A percentile compares a stretch with the other conserved stretches of the same genome.
Evolutionary conservation across 352 stramenopile genomes (phyloP).

Genomic region (Globisporangium splendens): DNA sequence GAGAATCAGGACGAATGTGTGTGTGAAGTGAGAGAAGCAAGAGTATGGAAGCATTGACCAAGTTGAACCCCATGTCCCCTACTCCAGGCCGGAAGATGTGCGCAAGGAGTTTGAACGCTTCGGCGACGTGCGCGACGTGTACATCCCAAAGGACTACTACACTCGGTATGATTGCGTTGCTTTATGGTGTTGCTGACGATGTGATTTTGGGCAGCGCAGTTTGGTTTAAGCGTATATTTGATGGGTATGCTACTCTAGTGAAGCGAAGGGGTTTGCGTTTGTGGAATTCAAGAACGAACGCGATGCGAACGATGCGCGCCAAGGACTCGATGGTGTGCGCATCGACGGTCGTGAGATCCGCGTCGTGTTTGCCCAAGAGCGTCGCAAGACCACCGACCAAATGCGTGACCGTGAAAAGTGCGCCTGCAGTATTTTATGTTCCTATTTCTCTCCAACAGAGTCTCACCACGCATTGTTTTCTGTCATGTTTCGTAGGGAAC

Average conservation of each 20-base stretch:
- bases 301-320: slow-evolving; percentile 87
- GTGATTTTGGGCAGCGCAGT: background rate
- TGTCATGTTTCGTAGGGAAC: slow-evolving; percentile 8
- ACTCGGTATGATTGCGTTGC: slow-evolving; percentile 58
- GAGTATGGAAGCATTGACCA: slow-evolving; percentile 6
- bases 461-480: background rate
- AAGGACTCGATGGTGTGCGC: slow-evolving; percentile 88
- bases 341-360: slow-evolving; percentile 92
- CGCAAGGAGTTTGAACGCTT: slow-evolving; percentile 91
- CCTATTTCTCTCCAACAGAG: slow-evolving; percentile 1
- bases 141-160: slow-evolving; percentile 94
- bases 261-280: slow-evolving; percentile 95
- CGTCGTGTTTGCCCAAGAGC: slow-evolving; percentile 96
- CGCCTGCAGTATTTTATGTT: background rate
- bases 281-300: slow-evolving; percentile 93
- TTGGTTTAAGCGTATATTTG: background rate
- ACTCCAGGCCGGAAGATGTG: slow-evolving; percentile 83
- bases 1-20: background rate
- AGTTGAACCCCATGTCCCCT: slow-evolving; percentile 3
- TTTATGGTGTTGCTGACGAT: background rate
- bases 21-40: background rate
- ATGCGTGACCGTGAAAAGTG: slow-evolving; percentile 90
- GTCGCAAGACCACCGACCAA: slow-evolving; percentile 93
- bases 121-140: slow-evolving; percentile 93
- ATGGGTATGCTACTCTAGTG: slow-evolving; percentile 22